Percentiles rank a stretch among this genome's conserved stretches.
Conservation (phyloP, 1,284 basidiomycete species). For the Coniferiporia sulphurascens region DNA sequence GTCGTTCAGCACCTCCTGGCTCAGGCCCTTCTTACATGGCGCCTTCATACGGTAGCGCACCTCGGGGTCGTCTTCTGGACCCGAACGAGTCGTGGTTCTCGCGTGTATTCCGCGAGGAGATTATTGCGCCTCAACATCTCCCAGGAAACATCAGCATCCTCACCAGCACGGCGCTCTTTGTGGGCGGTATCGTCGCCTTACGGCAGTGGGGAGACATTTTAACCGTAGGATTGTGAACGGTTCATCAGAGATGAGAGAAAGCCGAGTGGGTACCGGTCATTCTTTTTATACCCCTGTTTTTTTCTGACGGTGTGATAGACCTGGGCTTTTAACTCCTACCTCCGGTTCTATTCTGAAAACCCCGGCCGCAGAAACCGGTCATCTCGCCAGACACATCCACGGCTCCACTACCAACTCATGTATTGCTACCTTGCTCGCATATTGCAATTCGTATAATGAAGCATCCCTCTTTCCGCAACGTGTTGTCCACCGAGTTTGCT, state of each 20-base stretch:
- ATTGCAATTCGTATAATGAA: too few species aligned
- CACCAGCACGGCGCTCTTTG: conserved; percentile 58
- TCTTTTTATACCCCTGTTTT: not conserved
- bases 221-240: conserved; percentile 48
- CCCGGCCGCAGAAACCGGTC: too few species aligned
- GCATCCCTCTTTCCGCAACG: too few species aligned
- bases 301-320: too few species aligned
- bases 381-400: too few species aligned
- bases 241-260: not conserved
- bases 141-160: conserved; percentile 66
- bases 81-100: conserved; percentile 57
- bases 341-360: too few species aligned
- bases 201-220: conserved; percentile 67
- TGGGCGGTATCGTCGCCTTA: conserved; percentile 58
- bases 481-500: too few species aligned
- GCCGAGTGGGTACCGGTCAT: not conserved
- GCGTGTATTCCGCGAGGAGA: conserved; percentile 59
- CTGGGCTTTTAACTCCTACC: too few species aligned
- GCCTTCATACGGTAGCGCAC: conserved; percentile 28
- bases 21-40: conserved; percentile 52
- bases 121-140: conserved; percentile 66
- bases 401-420: too few species aligned
- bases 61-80: conserved; percentile 35
- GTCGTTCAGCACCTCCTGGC: conserved; percentile 53
- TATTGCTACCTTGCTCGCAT: too few species aligned